These are phyloP conservation scores for Cladosporium sp. DNA, from an alignment of 2,329 filamentous ascomycete species.

Conservation along the genomic window DNA sequence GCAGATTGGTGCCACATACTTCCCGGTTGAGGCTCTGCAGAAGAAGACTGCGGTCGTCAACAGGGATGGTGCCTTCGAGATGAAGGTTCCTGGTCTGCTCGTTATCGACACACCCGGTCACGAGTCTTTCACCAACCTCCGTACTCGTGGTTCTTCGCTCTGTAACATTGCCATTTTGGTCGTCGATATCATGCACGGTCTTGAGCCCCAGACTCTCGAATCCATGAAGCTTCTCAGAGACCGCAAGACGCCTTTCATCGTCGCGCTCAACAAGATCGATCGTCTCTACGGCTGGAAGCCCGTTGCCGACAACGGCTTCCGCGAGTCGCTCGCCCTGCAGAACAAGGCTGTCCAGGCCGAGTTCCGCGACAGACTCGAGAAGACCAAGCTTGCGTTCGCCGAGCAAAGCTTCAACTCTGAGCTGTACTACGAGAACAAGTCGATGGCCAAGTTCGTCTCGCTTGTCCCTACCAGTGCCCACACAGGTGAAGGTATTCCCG, in stretches of 20 bases:
- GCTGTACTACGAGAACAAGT: conserved; percentile 97
- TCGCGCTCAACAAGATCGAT: conserved; percentile 99
- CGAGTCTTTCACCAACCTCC: conserved; percentile 99
- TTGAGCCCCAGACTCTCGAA: conserved; percentile 95
- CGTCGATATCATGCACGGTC: conserved; percentile 99
- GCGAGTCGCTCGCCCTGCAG: conserved; percentile 85
- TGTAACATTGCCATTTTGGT: conserved; percentile 99
- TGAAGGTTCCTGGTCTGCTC: conserved; percentile 95
- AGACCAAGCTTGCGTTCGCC: conserved; percentile 90
- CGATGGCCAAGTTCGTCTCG: conserved; percentile 92
- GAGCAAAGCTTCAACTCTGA: conserved; percentile 99
- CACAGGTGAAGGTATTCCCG: conserved; percentile 98
- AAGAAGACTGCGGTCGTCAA: conserved; percentile 95
- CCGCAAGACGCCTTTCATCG: conserved; percentile 95
- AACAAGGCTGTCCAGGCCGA: conserved; percentile 92
- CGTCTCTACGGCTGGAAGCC: conserved; percentile 99
- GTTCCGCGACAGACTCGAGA: conserved; percentile 84
- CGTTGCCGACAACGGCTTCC: conserved; percentile 97
- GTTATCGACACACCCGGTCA: conserved; percentile 98
- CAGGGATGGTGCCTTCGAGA: conserved; percentile 83
- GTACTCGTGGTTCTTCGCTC: conserved; percentile 93
- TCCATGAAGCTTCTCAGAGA: conserved; percentile 94
- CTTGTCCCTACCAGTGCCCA: conserved; percentile 95
- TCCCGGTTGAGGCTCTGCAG: conserved; percentile 88
- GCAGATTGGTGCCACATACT: conserved; percentile 99